A percentile compares a stretch with the other conserved stretches of the same genome.
These are phyloP conservation scores for Nicotiana tomentosiformis DNA, from an alignment of 257 asterid genomes.

Conservation along the genomic window DNA sequence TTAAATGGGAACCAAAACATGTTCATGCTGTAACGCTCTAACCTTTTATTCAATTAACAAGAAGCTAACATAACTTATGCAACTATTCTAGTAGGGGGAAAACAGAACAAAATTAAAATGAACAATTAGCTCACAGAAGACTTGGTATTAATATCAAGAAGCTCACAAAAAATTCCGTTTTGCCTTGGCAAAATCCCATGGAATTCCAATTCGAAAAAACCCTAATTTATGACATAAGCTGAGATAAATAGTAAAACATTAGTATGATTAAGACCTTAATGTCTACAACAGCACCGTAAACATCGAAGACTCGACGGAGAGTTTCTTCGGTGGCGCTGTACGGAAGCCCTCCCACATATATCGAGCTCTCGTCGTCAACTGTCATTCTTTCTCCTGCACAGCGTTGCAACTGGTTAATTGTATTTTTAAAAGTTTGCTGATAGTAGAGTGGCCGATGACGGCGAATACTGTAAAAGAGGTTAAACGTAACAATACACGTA, in stretches of 20 bases:
- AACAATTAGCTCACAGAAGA: neutral
- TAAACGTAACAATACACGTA: no score
- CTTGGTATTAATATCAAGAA: neutral
- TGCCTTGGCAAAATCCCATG: neutral
- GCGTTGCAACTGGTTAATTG: neutral
- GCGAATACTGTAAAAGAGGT: no score
- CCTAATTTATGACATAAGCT: neutral
- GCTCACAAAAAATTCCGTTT: neutral
- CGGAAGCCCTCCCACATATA: constrained; percentile 73
- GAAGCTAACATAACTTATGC: neutral
- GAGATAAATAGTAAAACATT: neutral
- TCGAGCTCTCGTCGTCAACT: constrained; percentile 57
- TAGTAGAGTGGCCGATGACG: no score
- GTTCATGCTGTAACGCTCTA: neutral
- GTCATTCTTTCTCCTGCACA: constrained; percentile 35
- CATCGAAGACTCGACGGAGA: constrained; percentile 50
- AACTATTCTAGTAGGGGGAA: neutral
- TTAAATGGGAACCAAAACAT: neutral
- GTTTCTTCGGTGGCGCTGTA: constrained; percentile 60
- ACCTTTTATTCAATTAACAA: neutral
- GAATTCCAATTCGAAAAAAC: neutral
- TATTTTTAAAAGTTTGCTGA: no score
- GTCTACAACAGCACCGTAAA: constrained; percentile 56
- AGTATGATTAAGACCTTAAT: constrained; percentile 47
- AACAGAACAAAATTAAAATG: neutral